Evolutionary conservation across 1,139 yeast genomes (phyloP).

Genomic region (Meyerozyma elateridarum): DNA sequence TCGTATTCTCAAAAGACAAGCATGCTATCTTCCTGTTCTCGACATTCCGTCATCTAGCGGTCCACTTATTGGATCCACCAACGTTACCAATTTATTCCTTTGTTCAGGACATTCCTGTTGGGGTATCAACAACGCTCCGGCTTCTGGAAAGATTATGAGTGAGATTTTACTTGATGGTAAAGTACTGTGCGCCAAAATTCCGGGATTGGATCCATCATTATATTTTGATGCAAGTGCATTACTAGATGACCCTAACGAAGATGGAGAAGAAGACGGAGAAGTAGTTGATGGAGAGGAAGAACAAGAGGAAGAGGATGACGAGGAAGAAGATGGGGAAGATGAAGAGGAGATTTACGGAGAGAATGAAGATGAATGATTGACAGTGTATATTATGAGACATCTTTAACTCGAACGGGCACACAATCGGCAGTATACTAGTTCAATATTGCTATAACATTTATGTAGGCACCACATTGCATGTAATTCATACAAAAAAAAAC

Average conservation of each 20-base stretch:
- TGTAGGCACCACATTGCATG: no score
- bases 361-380: no score
- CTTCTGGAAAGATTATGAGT: slow-evolving; percentile 88
- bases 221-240: slow-evolving; percentile 71
- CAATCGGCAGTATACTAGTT: no score
- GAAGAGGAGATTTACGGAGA: no score
- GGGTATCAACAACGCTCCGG: slow-evolving; percentile 98
- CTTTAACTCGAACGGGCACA: no score
- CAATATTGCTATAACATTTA: no score
- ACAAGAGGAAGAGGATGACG: no score
- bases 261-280: no score
- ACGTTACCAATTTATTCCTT: slow-evolving; percentile 68
- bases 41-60: slow-evolving; percentile 92
- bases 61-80: slow-evolving; percentile 90
- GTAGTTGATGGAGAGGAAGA: no score
- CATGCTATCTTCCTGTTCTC: slow-evolving; percentile 91
- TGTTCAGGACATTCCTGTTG: slow-evolving; percentile 97
- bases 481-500: no score
- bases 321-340: no score
- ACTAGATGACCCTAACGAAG: slow-evolving; percentile 30
- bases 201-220: slow-evolving; percentile 77
- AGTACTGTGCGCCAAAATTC: slow-evolving; percentile 69
- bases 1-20: slow-evolving; percentile 77
- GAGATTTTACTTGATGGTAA: slow-evolving; percentile 86
- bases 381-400: no score